phyloP scores from a whole-genome alignment of 2,329 filamentous ascomycete species.

The Capronia americana region DNA sequence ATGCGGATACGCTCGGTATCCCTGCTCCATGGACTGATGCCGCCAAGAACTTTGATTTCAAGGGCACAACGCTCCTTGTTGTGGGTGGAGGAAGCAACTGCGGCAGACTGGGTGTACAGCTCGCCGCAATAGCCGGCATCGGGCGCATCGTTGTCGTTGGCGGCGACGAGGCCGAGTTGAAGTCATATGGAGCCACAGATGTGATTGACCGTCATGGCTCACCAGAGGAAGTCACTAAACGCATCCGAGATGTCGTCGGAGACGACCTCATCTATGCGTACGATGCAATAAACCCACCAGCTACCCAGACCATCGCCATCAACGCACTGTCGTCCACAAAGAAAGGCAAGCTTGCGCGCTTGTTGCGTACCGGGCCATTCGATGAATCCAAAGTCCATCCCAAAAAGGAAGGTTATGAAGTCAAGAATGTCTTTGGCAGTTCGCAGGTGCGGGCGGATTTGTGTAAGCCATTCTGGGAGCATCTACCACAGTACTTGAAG shows the following conservation, averaged over 20 bases:
- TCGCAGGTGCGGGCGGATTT: slow-evolving; percentile 42
- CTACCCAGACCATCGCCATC: slow-evolving; percentile 43
- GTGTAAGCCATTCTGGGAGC: slow-evolving; percentile 26
- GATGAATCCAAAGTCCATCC: slow-evolving; percentile 42
- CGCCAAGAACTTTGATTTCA: slow-evolving; percentile 36
- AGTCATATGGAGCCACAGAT: slow-evolving; percentile 49
- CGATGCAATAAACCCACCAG: slow-evolving; percentile 44
- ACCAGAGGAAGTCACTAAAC: slow-evolving; percentile 41
- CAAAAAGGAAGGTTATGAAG: slow-evolving; percentile 46
- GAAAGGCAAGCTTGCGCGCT: slow-evolving; percentile 45
- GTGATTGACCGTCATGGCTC: slow-evolving; percentile 49
- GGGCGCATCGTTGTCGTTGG: slow-evolving; percentile 50
- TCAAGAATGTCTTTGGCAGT: slow-evolving; percentile 42
- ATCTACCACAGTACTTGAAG: slow-evolving; percentile 30
- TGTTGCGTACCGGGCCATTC: slow-evolving; percentile 30
- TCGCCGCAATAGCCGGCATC: slow-evolving; percentile 43
- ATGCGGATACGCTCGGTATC: slow-evolving; percentile 43
- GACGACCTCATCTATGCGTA: slow-evolving; percentile 51
- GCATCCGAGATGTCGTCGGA: slow-evolving; percentile 47
- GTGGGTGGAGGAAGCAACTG: slow-evolving; percentile 41
- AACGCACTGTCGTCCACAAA: slow-evolving; percentile 47
- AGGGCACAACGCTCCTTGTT: slow-evolving; percentile 36
- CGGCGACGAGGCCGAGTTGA: slow-evolving; percentile 44
- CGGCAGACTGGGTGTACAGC: slow-evolving; percentile 40
- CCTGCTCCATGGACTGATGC: slow-evolving; percentile 33